Evolutionary conservation across 768 basidiomycete species (phyloP).

Genomic region (Gymnopilus junonius): DNA sequence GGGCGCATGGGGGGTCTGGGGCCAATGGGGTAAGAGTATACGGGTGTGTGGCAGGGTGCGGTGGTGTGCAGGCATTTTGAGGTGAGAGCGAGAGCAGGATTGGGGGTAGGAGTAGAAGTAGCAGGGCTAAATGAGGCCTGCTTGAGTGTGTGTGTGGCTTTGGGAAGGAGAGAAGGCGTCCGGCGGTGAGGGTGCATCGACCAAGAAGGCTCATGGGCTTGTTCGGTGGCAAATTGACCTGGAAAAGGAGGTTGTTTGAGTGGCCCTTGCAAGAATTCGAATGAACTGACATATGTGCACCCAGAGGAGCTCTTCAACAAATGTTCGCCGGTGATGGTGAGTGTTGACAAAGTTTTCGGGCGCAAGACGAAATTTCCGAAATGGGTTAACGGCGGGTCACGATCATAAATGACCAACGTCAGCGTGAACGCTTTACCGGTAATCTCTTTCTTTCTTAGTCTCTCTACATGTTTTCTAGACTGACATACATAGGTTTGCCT

Average conservation of each 20-base stretch:
- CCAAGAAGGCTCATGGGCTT: constrained; percentile 5
- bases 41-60: background rate
- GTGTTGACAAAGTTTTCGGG: background rate
- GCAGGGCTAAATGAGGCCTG: too few relatives aligned
- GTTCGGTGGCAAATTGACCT: constrained; percentile 2
- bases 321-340: background rate
- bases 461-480: background rate
- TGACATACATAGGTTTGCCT: too few relatives aligned
- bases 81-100: background rate
- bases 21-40: background rate
- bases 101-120: background rate
- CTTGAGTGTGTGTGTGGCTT: too few relatives aligned
- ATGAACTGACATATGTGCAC: background rate
- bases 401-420: too few relatives aligned
- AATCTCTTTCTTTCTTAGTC: too few relatives aligned
- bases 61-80: background rate
- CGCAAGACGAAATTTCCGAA: background rate
- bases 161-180: background rate
- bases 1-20: background rate
- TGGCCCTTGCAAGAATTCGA: background rate
- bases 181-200: background rate
- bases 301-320: background rate
- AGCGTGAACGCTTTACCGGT: too few relatives aligned
- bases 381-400: too few relatives aligned
- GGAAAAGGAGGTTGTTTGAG: background rate